Evolutionary conservation across 2,329 filamentous ascomycete genomes (phyloP), one percentile per base, ranked within the genome.

Genomic region (Alternaria atra): DNA sequence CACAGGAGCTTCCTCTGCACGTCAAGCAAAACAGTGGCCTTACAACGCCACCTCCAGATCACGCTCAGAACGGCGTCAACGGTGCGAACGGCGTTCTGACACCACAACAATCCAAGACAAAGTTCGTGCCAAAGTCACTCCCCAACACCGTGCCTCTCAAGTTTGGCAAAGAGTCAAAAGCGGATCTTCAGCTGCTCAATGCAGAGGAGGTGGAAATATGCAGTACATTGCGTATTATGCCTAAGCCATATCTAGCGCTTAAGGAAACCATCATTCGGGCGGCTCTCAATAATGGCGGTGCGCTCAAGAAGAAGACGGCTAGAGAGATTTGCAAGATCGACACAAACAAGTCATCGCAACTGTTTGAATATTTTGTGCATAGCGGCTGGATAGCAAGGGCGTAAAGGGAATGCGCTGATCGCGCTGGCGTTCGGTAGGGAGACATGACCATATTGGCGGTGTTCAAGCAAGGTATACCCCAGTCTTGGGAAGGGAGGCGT

Each of bases 331-430:
- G 91, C 74, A 86, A 85, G 76, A 86, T 98, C 53, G 94, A 98
- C 73, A 87, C 89, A 9, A 91, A 91, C 65, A 98, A 97, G 78
- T 90, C 91, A 0, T 90, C 91, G 17, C 86, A 92, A 67, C 88
- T 98, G 59, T 97, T 94, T 80, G 95, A 98, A 78, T 98, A 97
- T 77, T 94, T 97, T 81, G 91, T 97, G 64, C 92, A 93, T 75
- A 90, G 89, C 57, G 95, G 94, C 3, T 98, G 94, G 93, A 90
- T 98, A 62, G 91, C 89, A 32, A 95, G 96, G 82, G 91, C 90
- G 27, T 96, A 47, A 67, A 67, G 42, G 43, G n/a, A 43, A 27
- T 6, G 55, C 29, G 61, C 54, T 55, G 39, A 58, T 65, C 25
- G 42, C 55, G 25, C 43, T 43, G 46, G 46, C 32, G 46, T 50